phyloP scores from a whole-genome alignment of 2,329 filamentous ascomycete species.

The Calonectria ilicicola region DNA sequence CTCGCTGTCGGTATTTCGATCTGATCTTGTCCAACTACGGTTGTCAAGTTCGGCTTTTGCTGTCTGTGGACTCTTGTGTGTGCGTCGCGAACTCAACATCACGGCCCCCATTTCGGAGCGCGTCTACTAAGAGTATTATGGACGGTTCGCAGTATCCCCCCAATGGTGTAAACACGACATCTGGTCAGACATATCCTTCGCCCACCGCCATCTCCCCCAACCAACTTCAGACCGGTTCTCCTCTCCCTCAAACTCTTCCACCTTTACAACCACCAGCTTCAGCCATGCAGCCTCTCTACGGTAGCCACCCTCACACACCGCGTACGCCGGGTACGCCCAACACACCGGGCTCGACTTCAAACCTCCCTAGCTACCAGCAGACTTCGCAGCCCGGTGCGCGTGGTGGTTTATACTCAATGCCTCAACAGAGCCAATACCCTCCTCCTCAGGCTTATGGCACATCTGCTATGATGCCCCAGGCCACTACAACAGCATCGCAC shows the following conservation, averaged over 20 bases:
- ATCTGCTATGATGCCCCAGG: conserved; percentile 74
- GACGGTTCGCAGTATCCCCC: conserved; percentile 66
- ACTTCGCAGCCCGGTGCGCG: conserved; percentile 61
- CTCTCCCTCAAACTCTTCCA: conserved; percentile 66
- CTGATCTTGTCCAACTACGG: conserved; percentile 38
- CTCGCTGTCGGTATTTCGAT: conserved; percentile 39
- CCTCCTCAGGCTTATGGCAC: conserved; percentile 67
- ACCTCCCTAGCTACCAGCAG: conserved; percentile 66
- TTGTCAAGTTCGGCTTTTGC: conserved; percentile 34
- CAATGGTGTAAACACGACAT: conserved; percentile 67
- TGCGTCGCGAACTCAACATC: conserved; percentile 41
- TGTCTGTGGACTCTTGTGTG: conserved; percentile 33
- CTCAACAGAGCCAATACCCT: conserved; percentile 65
- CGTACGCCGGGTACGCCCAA: conserved; percentile 73
- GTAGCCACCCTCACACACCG: conserved; percentile 71
- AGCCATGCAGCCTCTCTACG: conserved; percentile 62
- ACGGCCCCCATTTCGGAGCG: conserved; percentile 42
- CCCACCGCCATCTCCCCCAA: conserved; percentile 64
- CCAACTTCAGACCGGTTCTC: conserved; percentile 61
- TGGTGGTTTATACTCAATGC: conserved; percentile 66
- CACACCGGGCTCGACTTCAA: conserved; percentile 67
- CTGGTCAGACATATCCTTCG: conserved; percentile 63
- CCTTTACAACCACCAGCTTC: conserved; percentile 63
- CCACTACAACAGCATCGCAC: conserved; percentile 75
- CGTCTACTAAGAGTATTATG: conserved; percentile 59